Evolutionary conservation across 1,139 yeast species (phyloP), one percentile per base, ranked within the genome.

Genomic region (Taiozyma sp.): DNA sequence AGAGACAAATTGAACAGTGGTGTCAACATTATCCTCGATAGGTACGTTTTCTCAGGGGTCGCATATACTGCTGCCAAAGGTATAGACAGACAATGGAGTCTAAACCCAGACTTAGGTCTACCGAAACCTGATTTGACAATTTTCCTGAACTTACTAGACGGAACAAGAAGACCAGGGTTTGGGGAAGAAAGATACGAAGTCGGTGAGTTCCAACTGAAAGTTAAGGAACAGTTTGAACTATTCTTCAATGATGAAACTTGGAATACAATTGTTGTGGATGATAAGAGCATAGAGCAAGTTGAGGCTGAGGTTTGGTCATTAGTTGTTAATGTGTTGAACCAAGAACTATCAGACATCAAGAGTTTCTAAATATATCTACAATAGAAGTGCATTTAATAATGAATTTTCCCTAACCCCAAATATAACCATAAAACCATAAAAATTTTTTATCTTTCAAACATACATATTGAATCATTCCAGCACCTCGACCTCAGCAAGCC

Each of bases 1-100:
- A 62, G 68, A 10, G 53, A 65, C 1, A 64, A 71, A 19, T 67
- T 91, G 41, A 62, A 71, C 1, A 56, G 64, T 0, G 97, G 97
- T 0, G 64, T 66, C 8, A 74, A 75, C 48, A 77, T 93, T 2
- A 75, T 95, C 0, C 67, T 90, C 53, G 99, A 95, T 65, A 72
- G 99, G 56, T 95, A 93, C 64, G 85, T 88, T 7, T 93, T 88
- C 64, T 89, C 97, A 0, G 99, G 99, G 0, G 80, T 90, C 16
- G 97, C 97, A 4, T 95, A 91, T 64, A 85, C 96, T 0, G 74
- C 88, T 4, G 97, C 98, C n/a, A 91, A 93, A 65, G 83, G 85
- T 0, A 69, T 85, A 61, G 79, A 79, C 55, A 63, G 76, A 39
- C 73, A 80, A 10, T 95, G 99, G 99, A 83, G 97, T 57, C 70